phyloP scores from a whole-genome alignment of 1,284 basidiomycete species.

The Cutaneotrichosporon dermatis region DNA sequence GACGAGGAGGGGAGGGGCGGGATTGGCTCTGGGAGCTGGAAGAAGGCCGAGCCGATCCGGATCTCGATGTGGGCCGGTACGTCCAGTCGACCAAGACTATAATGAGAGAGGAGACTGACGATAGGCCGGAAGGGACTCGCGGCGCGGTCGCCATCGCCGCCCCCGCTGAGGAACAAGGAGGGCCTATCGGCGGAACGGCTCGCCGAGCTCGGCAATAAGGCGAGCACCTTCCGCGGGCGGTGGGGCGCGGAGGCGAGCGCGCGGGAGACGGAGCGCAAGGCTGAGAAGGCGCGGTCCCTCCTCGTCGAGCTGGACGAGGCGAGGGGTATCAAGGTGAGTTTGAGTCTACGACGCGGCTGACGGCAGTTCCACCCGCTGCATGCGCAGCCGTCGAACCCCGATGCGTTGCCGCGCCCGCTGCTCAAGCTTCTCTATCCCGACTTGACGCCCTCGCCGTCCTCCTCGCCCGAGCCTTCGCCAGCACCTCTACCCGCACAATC shows the following conservation, averaged over 20 bases:
- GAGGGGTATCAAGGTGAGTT: conserved; percentile 37
- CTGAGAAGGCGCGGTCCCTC: conserved; percentile 34
- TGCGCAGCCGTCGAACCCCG: conserved; percentile 36
- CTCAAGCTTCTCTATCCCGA: conserved; percentile 39
- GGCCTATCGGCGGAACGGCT: conserved; percentile 27
- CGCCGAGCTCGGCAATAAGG: conserved; percentile 29
- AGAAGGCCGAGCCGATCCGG: conserved; percentile 22
- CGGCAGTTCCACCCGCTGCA: conserved; percentile 47
- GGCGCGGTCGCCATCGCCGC: conserved; percentile 38
- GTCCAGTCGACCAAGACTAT: no score
- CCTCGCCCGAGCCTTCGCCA: not conserved
- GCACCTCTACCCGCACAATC: not conserved
- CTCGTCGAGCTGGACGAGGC: conserved; percentile 35
- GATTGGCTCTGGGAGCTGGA: conserved; percentile 12
- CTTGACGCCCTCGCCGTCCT: conserved; percentile 9
- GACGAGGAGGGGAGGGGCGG: conserved; percentile 10
- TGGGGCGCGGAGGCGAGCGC: conserved; percentile 30
- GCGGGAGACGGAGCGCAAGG: conserved; percentile 36
- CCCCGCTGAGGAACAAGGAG: conserved; percentile 28
- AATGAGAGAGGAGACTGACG: not conserved
- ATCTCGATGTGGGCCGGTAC: conserved; percentile 43
- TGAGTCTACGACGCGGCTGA: not conserved
- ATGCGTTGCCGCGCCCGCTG: conserved; percentile 38
- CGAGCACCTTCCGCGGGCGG: conserved; percentile 38
- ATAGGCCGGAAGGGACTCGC: conserved; percentile 34